phyloP scores from a whole-genome alignment of 495 filamentous ascomycete species.

The Extremus antarcticus region DNA sequence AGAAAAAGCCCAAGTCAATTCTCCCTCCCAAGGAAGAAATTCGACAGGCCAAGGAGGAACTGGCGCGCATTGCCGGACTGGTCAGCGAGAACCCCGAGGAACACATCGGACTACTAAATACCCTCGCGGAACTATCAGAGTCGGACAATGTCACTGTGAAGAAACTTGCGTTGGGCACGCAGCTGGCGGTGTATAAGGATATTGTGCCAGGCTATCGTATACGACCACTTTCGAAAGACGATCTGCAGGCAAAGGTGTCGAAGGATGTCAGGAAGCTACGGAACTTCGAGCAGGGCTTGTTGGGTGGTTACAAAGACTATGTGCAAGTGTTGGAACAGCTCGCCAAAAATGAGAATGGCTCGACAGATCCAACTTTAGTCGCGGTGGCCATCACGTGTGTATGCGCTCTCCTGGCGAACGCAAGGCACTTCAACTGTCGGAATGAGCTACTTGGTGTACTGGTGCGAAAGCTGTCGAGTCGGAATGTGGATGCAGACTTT shows the following conservation, averaged over 20 bases:
- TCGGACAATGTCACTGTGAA: slow-evolving; percentile 60
- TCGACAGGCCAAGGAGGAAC: slow-evolving; percentile 77
- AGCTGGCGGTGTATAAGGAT: slow-evolving; percentile 88
- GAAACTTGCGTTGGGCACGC: slow-evolving; percentile 72
- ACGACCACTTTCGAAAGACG: slow-evolving; percentile 63
- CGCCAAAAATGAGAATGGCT: slow-evolving; percentile 42
- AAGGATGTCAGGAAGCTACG: slow-evolving; percentile 80
- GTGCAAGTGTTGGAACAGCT: slow-evolving; percentile 56
- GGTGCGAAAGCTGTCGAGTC: slow-evolving; percentile 64
- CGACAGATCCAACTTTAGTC: slow-evolving; percentile 36
- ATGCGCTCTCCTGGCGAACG: slow-evolving; percentile 60
- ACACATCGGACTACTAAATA: slow-evolving; percentile 60
- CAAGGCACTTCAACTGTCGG: slow-evolving; percentile 95
- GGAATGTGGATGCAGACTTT: slow-evolving; percentile 58
- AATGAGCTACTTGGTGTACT: slow-evolving; percentile 76
- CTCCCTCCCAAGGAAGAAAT: slow-evolving; percentile 68
- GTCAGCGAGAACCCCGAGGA: slow-evolving; percentile 94
- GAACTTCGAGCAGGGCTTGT: slow-evolving; percentile 70
- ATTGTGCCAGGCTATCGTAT: slow-evolving; percentile 93
- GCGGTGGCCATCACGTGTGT: slow-evolving; percentile 75
- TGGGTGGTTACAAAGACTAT: slow-evolving; percentile 72
- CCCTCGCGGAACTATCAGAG: slow-evolving; percentile 61
- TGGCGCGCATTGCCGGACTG: slow-evolving; percentile 67
- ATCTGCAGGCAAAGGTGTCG: slow-evolving; percentile 65
- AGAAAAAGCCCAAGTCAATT: slow-evolving; percentile 42